Conservation (phyloP, 306 rosid species). For the Dryas octopetala region DNA sequence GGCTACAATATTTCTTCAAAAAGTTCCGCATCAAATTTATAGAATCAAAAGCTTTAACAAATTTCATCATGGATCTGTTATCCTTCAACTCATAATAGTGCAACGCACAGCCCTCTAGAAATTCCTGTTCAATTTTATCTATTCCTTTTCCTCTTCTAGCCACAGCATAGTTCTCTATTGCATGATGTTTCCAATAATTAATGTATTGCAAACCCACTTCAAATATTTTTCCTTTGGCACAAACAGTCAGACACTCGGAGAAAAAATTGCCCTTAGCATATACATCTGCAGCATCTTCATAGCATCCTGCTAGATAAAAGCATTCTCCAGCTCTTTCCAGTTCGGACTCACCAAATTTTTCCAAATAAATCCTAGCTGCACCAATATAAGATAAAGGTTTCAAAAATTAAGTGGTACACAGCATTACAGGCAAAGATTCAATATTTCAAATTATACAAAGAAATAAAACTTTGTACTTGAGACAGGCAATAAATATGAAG, state of each 20-base stretch:
- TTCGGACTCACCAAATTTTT: constrained; percentile 34
- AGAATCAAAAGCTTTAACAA: no score
- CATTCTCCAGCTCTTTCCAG: constrained; percentile 56
- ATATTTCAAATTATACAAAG: no score
- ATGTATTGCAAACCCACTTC: constrained; percentile 41
- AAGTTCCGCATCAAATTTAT: no score
- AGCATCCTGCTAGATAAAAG: constrained; percentile 39
- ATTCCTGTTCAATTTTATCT: constrained; percentile 32
- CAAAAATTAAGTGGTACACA: no score
- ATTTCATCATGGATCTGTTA: no score
- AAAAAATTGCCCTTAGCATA: constrained; percentile 48
- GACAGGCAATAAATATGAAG: neutral
- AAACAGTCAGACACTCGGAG: constrained; percentile 35
- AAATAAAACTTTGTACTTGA: no score
- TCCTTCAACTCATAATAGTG: no score
- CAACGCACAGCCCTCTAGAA: constrained; percentile 45
- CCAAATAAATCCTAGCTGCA: constrained; percentile 42
- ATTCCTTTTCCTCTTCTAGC: constrained; percentile 13
- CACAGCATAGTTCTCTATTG: neutral
- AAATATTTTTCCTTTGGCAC: constrained; percentile 39
- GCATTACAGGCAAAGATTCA: no score
- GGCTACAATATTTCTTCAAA: no score
- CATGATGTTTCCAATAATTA: constrained; percentile 42
- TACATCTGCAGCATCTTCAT: constrained; percentile 37
- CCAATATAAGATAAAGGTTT: neutral